Evolutionary conservation across 2,329 filamentous ascomycete genomes (phyloP).

Genomic region (Chaetomium sp.): DNA sequence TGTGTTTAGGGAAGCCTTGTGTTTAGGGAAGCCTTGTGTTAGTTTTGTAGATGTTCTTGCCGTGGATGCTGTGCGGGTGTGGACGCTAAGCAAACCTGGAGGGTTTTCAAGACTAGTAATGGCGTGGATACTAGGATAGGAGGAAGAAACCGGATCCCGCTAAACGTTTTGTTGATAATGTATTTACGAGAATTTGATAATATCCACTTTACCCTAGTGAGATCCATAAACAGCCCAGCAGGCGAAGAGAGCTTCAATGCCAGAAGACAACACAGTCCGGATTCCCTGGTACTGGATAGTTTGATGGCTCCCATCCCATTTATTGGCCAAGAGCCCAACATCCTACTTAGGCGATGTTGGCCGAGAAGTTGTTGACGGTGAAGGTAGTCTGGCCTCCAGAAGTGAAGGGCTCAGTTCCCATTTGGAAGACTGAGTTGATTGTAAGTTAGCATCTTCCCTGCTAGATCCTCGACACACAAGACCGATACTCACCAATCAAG

Average conservation of each 20-base stretch:
- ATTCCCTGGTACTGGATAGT: neutral
- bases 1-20: constrained; percentile 69
- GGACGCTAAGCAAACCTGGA: constrained; percentile 50
- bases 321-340: neutral
- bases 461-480: neutral
- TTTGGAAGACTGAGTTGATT: constrained; percentile 26
- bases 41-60: constrained; percentile 61
- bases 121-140: neutral
- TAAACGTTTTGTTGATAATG: neutral
- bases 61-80: constrained; percentile 55
- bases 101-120: constrained; percentile 35
- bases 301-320: neutral
- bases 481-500: constrained; percentile 25
- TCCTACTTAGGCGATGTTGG: constrained; percentile 6
- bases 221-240: neutral
- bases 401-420: constrained; percentile 32
- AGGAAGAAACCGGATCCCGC: neutral
- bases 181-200: neutral
- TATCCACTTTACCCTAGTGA: too few relatives aligned
- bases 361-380: constrained; percentile 26
- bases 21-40: constrained; percentile 70
- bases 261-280: neutral
- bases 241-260: neutral
- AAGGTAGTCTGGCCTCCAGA: constrained; percentile 29
- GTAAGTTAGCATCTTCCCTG: neutral